Evolutionary conservation across 768 basidiomycete species (phyloP).

Genomic region (Suillus americanus): DNA sequence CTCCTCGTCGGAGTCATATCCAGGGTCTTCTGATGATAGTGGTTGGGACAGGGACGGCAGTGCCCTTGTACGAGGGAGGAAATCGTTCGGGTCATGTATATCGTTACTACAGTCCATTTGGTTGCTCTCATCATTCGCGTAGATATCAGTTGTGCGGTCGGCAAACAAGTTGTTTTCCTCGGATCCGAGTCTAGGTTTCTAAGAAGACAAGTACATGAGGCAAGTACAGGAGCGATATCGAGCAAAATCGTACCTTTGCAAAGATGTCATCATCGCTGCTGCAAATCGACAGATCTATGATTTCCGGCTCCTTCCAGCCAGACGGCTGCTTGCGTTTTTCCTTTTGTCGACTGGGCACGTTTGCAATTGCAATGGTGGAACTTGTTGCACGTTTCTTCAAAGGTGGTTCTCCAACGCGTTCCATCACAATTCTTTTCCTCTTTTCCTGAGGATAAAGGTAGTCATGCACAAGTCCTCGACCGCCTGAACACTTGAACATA

Average conservation of each 20-base stretch:
- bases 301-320: constrained; percentile 13
- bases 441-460: constrained; percentile 19
- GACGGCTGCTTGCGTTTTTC: constrained; percentile 23
- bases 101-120: not conserved
- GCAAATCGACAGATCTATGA: constrained; percentile 24
- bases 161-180: not conserved
- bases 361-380: constrained; percentile 17
- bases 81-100: not conserved
- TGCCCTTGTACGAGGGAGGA: not conserved
- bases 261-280: constrained; percentile 29
- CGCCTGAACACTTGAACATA: constrained; percentile 21
- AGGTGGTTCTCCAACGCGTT: constrained; percentile 9
- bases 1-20: constrained; percentile 22
- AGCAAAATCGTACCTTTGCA: constrained; percentile 19
- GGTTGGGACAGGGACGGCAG: not conserved
- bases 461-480: not conserved
- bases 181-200: constrained; percentile 21
- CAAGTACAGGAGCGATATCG: not conserved
- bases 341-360: constrained; percentile 9
- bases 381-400: constrained; percentile 22
- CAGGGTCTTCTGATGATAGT: not conserved
- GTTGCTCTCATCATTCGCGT: not conserved
- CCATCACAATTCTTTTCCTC: constrained; percentile 18
- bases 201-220: not conserved
- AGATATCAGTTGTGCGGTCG: not conserved